These are phyloP conservation scores for Xerocomellus intermedius DNA, from an alignment of 768 basidiomycete genomes.

Conservation along the genomic window DNA sequence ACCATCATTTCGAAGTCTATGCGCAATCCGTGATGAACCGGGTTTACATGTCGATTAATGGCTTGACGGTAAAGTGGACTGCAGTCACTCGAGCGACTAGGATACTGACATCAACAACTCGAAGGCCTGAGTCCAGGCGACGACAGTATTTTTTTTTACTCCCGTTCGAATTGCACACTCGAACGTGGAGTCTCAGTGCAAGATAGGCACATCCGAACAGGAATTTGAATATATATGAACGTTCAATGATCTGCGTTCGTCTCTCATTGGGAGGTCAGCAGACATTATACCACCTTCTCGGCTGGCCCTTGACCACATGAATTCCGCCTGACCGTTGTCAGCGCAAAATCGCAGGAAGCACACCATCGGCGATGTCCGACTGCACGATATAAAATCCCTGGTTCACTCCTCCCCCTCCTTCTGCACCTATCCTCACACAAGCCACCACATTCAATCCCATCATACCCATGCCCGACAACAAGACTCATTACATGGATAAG, in stretches of 20 bases:
- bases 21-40: no score
- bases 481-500: constrained; percentile 2
- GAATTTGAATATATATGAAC: background rate
- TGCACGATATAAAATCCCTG: constrained; percentile 3
- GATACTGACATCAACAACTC: no score
- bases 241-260: background rate
- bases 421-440: background rate
- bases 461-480: constrained; percentile 2
- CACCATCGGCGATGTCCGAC: background rate
- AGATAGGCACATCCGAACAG: background rate
- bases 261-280: background rate
- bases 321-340: no score
- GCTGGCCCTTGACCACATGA: no score
- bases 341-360: background rate
- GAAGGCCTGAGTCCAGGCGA: no score
- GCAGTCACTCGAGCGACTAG: no score
- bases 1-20: no score
- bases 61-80: no score
- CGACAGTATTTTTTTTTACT: background rate
- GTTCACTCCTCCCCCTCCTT: background rate
- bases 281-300: background rate
- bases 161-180: background rate
- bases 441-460: background rate
- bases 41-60: no score
- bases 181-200: background rate